These are phyloP conservation scores for Phytophthora podocarpi DNA, from an alignment of 352 stramenopile genomes.

Conservation along the genomic window DNA sequence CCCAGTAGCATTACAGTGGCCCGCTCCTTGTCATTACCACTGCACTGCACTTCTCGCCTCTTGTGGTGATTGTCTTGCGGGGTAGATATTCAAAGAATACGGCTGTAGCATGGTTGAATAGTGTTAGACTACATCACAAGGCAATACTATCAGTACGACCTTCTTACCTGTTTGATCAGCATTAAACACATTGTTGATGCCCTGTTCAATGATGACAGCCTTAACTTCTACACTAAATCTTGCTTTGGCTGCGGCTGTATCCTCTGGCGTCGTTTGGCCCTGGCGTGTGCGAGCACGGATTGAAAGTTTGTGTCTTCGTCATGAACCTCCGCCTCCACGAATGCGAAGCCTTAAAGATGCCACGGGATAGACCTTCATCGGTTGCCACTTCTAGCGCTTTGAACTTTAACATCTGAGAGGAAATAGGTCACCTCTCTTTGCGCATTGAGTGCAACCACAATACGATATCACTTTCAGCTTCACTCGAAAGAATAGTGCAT, in stretches of 20 bases:
- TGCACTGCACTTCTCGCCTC: background rate
- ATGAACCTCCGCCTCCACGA: constrained; percentile 4
- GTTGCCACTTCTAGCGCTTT: constrained; percentile 3
- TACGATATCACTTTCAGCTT: background rate
- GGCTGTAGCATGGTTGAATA: no score
- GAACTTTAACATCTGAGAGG: background rate
- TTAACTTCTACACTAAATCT: background rate
- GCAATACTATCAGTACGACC: background rate
- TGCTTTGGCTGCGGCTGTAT: background rate
- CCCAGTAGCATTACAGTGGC: constrained; percentile 4
- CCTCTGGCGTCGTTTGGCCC: constrained; percentile 5
- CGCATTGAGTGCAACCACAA: background rate
- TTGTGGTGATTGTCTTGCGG: background rate
- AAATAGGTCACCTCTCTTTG: background rate
- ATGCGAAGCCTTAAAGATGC: background rate
- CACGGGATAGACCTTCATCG: background rate
- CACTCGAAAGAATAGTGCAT: background rate
- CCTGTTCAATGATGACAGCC: constrained; percentile 1
- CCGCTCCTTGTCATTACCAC: constrained; percentile 7
- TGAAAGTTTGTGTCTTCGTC: background rate
- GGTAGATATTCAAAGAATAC: background rate
- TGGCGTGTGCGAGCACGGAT: background rate
- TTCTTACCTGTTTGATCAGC: background rate
- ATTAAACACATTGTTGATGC: background rate
- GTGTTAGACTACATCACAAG: no score